A percentile compares a stretch with the other conserved stretches of the same genome.
phyloP scores from a whole-genome alignment of 441 rosid species.

The Arabidopsis hybrid region DNA sequence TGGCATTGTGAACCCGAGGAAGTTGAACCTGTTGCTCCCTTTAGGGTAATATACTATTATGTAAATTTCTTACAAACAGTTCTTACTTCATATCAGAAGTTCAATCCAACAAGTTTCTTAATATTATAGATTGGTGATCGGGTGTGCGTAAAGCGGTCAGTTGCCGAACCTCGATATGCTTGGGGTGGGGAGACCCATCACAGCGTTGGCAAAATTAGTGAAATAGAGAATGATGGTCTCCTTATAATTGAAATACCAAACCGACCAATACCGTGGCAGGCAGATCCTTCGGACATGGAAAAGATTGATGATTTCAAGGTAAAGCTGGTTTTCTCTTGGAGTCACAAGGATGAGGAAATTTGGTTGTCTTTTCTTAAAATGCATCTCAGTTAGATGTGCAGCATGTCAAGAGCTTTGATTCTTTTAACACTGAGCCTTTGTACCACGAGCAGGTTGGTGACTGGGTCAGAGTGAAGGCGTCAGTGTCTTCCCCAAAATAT shows the following conservation, averaged over 20 bases:
- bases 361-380: slow-evolving; percentile 18
- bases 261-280: slow-evolving; percentile 95
- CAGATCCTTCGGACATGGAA: slow-evolving; percentile 99
- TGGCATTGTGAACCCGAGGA: slow-evolving; percentile 99
- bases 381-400: slow-evolving; percentile 28
- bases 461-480: slow-evolving; percentile 96
- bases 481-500: slow-evolving; percentile 94
- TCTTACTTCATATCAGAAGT: slow-evolving; percentile 24
- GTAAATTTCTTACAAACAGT: slow-evolving; percentile 22
- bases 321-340: slow-evolving; percentile 40
- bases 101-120: slow-evolving; percentile 32
- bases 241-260: slow-evolving; percentile 92
- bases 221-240: slow-evolving; percentile 96
- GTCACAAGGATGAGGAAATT: slow-evolving; percentile 21
- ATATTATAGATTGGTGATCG: slow-evolving; percentile 84
- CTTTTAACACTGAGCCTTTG: slow-evolving; percentile 36
- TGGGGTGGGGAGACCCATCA: slow-evolving; percentile 99
- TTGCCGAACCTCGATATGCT: slow-evolving; percentile 99
- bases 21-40: slow-evolving; percentile 92
- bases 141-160: slow-evolving; percentile 98
- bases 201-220: slow-evolving; percentile 93
- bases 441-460: slow-evolving; percentile 80
- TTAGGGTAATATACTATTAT: slow-evolving; percentile 62
- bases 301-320: slow-evolving; percentile 98
- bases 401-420: slow-evolving; percentile 22